Evolutionary conservation across 192 early-diverging fungal species (phyloP).

Genomic region (Mortierella hygrophila): DNA sequence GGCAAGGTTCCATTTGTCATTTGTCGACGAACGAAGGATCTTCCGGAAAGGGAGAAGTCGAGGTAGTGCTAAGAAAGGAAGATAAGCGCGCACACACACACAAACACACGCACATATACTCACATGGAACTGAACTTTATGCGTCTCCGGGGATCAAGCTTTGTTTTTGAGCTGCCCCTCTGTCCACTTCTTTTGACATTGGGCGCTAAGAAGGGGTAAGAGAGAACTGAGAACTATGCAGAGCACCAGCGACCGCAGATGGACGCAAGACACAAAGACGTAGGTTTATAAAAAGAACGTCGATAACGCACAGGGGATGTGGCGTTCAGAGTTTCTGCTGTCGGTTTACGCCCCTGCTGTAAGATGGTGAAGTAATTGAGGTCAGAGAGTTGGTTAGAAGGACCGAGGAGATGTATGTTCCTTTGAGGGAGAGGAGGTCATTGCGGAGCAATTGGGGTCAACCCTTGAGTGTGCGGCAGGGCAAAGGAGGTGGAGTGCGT

Average conservation of each 20-base stretch:
- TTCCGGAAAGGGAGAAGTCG: neutral
- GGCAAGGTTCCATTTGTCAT: neutral
- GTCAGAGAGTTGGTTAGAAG: too few relatives aligned
- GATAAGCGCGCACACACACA: neutral
- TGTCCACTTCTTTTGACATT: neutral
- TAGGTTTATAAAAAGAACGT: too few relatives aligned
- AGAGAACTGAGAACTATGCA: neutral
- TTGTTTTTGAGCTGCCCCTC: too few relatives aligned
- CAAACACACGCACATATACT: neutral
- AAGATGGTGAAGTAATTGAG: too few relatives aligned
- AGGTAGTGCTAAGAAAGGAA: neutral
- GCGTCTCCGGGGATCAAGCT: neutral
- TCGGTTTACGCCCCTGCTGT: too few relatives aligned
- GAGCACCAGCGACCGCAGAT: neutral
- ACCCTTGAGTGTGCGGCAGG: too few relatives aligned
- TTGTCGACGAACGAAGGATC: neutral
- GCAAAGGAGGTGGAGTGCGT: too few relatives aligned
- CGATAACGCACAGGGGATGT: too few relatives aligned
- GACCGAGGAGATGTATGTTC: too few relatives aligned
- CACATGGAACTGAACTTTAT: neutral
- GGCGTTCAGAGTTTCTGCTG: too few relatives aligned
- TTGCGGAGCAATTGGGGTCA: constrained; percentile 1
- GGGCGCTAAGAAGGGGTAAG: neutral
- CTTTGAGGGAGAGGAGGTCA: too few relatives aligned
- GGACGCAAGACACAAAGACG: too few relatives aligned